phyloP scores from a whole-genome alignment of 306 rosid genomes.

The Quercus gilva region DNA sequence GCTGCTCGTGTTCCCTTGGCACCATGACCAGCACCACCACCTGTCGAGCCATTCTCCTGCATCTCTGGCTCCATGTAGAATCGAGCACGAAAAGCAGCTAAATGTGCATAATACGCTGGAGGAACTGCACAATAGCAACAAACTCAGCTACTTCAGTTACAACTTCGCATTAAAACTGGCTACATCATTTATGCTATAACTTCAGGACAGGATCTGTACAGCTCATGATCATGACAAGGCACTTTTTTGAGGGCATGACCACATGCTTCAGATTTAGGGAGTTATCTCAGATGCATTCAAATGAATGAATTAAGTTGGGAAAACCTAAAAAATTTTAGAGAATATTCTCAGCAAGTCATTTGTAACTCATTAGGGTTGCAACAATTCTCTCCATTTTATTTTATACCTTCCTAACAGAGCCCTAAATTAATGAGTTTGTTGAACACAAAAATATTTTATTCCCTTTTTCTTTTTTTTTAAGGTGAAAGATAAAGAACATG shows the following conservation, averaged over 20 bases:
- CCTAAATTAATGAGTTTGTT: too few relatives aligned
- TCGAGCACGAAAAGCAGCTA: slow-evolving; percentile 95
- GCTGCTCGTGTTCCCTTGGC: slow-evolving; percentile 44
- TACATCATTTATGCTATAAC: background rate
- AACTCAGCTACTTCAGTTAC: background rate
- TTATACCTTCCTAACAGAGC: too few relatives aligned
- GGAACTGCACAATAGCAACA: slow-evolving; percentile 59
- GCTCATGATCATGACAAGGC: background rate
- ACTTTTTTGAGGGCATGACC: background rate
- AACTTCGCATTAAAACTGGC: background rate
- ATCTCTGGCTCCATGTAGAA: slow-evolving; percentile 86
- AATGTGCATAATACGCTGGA: slow-evolving; percentile 91
- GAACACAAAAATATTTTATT: too few relatives aligned
- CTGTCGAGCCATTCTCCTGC: slow-evolving; percentile 65
- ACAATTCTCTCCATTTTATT: background rate
- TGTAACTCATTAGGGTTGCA: background rate
- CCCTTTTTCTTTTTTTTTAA: too few relatives aligned
- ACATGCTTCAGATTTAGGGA: background rate
- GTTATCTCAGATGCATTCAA: background rate
- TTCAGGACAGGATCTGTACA: background rate
- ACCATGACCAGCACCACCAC: slow-evolving; percentile 38
- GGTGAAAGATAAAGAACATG: too few relatives aligned
- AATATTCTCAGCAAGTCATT: background rate
- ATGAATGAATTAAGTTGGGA: background rate
- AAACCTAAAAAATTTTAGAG: background rate